These are phyloP conservation scores for Wickerhamiella parazyma DNA, from an alignment of 805 yeast species.

Conservation along the genomic window DNA sequence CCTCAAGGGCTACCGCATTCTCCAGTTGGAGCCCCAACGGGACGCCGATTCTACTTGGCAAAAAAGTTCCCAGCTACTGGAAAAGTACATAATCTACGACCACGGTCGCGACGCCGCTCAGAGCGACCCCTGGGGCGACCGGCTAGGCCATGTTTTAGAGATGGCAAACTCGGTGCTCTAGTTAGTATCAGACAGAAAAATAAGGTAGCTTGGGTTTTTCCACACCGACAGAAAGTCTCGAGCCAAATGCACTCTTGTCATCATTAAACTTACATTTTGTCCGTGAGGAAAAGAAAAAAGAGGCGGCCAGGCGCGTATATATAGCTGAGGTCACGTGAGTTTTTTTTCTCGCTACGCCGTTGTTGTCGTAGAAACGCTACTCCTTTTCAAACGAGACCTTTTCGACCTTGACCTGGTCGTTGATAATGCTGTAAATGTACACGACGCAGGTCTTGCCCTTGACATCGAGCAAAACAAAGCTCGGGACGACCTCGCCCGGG, in stretches of 20 bases:
- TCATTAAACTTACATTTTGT: constrained; percentile 37
- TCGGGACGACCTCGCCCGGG: constrained; percentile 51
- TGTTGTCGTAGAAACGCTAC: not conserved
- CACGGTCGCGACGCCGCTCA: constrained; percentile 4
- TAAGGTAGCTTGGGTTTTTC: constrained; percentile 98
- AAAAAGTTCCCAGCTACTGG: constrained; percentile 8
- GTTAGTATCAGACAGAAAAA: constrained; percentile 41
- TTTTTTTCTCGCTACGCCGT: not conserved
- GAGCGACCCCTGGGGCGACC: constrained; percentile 10
- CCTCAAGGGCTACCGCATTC: constrained; percentile 15
- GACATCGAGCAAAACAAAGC: constrained; percentile 81
- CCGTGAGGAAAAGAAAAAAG: not conserved
- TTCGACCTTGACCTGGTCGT: constrained; percentile 81
- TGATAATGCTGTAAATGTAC: constrained; percentile 69
- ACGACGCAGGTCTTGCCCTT: constrained; percentile 65
- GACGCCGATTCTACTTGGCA: constrained; percentile 9
- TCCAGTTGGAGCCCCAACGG: constrained; percentile 10
- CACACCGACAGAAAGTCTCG: constrained; percentile 95
- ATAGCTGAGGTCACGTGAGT: constrained; percentile 5
- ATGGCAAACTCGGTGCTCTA: not conserved
- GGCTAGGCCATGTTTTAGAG: constrained; percentile 10
- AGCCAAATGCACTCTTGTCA: constrained; percentile 99
- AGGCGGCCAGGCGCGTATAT: not conserved
- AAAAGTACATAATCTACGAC: constrained; percentile 5
- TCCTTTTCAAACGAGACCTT: constrained; percentile 57